A percentile compares a stretch with the other conserved stretches of the same genome.
Conservation (phyloP, 176 grass and related monocot species). For the Oryza meridionalis region DNA sequence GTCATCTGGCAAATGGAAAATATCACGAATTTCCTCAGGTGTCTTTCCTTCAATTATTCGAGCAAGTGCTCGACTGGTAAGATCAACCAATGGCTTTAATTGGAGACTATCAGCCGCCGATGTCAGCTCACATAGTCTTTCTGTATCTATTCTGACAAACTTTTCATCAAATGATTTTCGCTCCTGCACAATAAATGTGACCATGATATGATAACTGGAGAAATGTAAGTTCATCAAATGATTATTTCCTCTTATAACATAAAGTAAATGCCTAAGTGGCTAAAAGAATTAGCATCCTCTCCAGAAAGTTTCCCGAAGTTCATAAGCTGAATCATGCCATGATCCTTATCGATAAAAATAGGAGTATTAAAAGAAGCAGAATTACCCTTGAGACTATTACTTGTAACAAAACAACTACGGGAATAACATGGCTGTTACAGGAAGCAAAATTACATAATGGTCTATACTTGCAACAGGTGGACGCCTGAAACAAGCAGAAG, state of each 20-base stretch:
- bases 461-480: neutral
- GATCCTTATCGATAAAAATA: neutral
- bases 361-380: neutral
- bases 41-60: constrained; percentile 99
- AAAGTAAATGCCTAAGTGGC: neutral
- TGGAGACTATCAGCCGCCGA: constrained; percentile 97
- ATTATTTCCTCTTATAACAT: neutral
- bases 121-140: constrained; percentile 93
- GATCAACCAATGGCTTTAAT: constrained; percentile 95
- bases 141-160: constrained; percentile 94
- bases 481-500: neutral
- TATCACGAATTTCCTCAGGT: constrained; percentile 98
- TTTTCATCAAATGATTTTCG: constrained; percentile 95
- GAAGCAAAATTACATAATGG: constrained; percentile 1
- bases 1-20: constrained; percentile 97
- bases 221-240: neutral
- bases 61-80: constrained; percentile 95
- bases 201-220: constrained; percentile 26
- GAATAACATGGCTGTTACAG: constrained; percentile 15
- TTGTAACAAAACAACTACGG: neutral
- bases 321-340: neutral
- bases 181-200: constrained; percentile 53
- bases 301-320: neutral
- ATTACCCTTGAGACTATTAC: neutral
- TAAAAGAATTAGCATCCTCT: constrained; percentile 1